Percentiles rank a stretch among this genome's conserved stretches.
Evolutionary conservation across 768 basidiomycete species (phyloP).

Genomic region (Gyrodon lividus): DNA sequence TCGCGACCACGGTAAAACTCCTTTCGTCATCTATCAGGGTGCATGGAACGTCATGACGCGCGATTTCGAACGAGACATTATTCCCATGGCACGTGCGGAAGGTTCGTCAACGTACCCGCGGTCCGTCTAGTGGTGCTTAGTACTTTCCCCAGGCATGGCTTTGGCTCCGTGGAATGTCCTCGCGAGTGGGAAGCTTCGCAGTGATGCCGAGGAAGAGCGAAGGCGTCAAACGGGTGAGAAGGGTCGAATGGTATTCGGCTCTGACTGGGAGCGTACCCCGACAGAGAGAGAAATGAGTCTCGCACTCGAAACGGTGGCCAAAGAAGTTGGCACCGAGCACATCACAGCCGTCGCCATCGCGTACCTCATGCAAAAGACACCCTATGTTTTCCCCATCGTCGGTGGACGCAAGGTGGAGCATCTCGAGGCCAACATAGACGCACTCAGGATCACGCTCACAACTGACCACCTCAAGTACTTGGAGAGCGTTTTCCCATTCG

Average conservation of each 20-base stretch:
- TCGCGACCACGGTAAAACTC: slow-evolving; percentile 44
- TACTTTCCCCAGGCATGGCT: slow-evolving; percentile 24
- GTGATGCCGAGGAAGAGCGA: slow-evolving; percentile 30
- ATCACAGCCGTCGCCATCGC: slow-evolving; percentile 42
- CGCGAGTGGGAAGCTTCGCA: slow-evolving; percentile 27
- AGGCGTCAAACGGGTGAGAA: slow-evolving; percentile 33
- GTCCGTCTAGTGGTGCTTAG: slow-evolving; percentile 16
- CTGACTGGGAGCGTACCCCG: slow-evolving; percentile 35
- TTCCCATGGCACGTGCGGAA: slow-evolving; percentile 38
- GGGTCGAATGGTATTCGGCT: slow-evolving; percentile 31
- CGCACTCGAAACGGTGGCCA: slow-evolving; percentile 40
- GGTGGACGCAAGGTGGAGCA: slow-evolving; percentile 46
- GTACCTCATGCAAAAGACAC: slow-evolving; percentile 46
- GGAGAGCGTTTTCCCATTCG: slow-evolving; percentile 37
- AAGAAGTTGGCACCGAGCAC: slow-evolving; percentile 37
- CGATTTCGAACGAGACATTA: slow-evolving; percentile 53
- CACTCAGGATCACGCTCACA: slow-evolving; percentile 40
- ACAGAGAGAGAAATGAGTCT: slow-evolving; percentile 31
- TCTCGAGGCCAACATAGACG: slow-evolving; percentile 41
- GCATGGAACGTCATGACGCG: slow-evolving; percentile 43
- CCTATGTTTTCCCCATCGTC: slow-evolving; percentile 43
- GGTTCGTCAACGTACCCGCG: background rate
- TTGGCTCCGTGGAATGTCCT: slow-evolving; percentile 40
- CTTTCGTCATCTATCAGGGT: slow-evolving; percentile 56
- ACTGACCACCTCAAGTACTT: slow-evolving; percentile 38